phyloP scores from a whole-genome alignment of 345 rosid species.

The Carallia brachiata region DNA sequence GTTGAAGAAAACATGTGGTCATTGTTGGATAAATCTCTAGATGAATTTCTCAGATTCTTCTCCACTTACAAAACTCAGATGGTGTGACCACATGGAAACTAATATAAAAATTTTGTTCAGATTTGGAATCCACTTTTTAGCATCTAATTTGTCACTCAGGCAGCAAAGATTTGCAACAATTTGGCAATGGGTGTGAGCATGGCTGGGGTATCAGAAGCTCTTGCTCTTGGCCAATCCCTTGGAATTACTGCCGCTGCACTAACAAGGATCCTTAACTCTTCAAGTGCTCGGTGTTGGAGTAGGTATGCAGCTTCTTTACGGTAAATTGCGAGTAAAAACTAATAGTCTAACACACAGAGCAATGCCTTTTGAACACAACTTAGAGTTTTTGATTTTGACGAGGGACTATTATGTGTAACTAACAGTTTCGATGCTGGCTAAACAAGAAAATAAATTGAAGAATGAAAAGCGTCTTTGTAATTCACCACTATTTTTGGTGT shows the following conservation, averaged over 20 bases:
- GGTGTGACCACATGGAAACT: too few relatives aligned
- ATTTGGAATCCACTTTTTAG: neutral
- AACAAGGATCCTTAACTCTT: conserved; percentile 77
- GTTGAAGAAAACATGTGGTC: neutral
- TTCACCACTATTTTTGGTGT: neutral
- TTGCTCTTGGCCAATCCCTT: conserved; percentile 83
- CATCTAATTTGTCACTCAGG: conserved; percentile 38
- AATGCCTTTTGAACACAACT: neutral
- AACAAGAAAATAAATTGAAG: neutral
- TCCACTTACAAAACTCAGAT: too few relatives aligned
- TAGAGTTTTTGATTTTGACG: neutral
- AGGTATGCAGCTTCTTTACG: conserved; percentile 43
- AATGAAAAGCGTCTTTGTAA: neutral
- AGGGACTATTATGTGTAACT: neutral
- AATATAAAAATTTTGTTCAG: too few relatives aligned
- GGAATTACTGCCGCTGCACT: conserved; percentile 66
- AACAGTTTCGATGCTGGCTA: neutral
- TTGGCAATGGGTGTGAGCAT: conserved; percentile 90
- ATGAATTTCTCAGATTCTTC: too few relatives aligned
- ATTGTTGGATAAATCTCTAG: too few relatives aligned
- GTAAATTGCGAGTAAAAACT: conserved; percentile 6
- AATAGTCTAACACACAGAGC: neutral
- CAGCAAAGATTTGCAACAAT: conserved; percentile 95
- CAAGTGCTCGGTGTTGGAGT: conserved; percentile 92
- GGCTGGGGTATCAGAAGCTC: conserved; percentile 93